These are phyloP conservation scores for Nothophaeocryptopus gaeumannii DNA, from an alignment of 2,329 filamentous ascomycete species.

Conservation along the genomic window DNA sequence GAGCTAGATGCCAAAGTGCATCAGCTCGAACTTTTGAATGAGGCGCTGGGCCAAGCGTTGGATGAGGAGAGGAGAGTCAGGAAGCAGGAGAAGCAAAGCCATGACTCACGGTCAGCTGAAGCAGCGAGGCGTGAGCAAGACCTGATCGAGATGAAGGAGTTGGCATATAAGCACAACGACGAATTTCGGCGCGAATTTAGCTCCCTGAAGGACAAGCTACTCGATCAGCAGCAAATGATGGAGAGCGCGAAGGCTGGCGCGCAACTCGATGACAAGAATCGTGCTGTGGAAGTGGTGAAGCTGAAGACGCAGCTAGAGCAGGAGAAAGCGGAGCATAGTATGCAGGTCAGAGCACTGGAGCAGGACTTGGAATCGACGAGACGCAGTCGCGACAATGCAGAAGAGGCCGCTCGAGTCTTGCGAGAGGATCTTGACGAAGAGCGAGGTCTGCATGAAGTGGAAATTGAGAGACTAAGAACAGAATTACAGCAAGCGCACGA, in stretches of 20 bases:
- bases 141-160: constrained; percentile 25
- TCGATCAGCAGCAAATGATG: constrained; percentile 16
- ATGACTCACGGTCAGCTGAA: constrained; percentile 21
- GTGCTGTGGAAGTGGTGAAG: constrained; percentile 21
- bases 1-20: constrained; percentile 26
- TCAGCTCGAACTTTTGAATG: constrained; percentile 30
- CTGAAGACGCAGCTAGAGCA: constrained; percentile 22
- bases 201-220: constrained; percentile 23
- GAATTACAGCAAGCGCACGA: constrained; percentile 22
- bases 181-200: constrained; percentile 24
- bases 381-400: constrained; percentile 22
- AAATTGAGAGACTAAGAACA: constrained; percentile 22
- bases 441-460: constrained; percentile 20
- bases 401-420: constrained; percentile 19
- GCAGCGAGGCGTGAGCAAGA: constrained; percentile 24
- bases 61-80: constrained; percentile 27
- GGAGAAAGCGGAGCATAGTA: constrained; percentile 15
- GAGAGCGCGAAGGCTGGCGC: constrained; percentile 12
- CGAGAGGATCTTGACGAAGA: constrained; percentile 27
- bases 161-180: constrained; percentile 25
- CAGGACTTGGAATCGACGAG: constrained; percentile 25
- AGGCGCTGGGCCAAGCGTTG: constrained; percentile 23
- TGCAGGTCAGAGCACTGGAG: constrained; percentile 20
- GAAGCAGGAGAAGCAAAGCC: constrained; percentile 20
- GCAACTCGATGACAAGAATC: constrained; percentile 10